Evolutionary conservation across 441 rosid species (phyloP).

Genomic region (Geranium incanum): DNA sequence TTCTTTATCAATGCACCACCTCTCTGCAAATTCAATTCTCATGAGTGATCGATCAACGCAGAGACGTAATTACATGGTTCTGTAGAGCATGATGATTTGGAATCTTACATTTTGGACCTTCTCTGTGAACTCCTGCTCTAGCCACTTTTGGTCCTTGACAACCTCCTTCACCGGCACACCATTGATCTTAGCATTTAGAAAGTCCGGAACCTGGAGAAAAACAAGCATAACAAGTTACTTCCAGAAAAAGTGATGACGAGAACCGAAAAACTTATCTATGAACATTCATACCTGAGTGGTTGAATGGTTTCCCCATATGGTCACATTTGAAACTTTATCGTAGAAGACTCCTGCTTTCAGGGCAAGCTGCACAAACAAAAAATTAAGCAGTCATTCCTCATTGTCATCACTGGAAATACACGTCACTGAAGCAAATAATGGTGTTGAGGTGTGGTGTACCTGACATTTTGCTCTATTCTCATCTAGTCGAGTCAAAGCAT

Average conservation of each 20-base stretch:
- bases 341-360: slow-evolving; percentile 80
- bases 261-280: background rate
- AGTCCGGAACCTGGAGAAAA: slow-evolving; percentile 77
- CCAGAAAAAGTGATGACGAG: background rate
- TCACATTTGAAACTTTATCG: slow-evolving; percentile 85
- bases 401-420: slow-evolving; percentile 1
- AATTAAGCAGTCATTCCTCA: background rate
- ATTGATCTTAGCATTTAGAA: slow-evolving; percentile 73
- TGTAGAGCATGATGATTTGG: background rate
- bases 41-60: too few species aligned
- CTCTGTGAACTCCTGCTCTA: slow-evolving; percentile 89
- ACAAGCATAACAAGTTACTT: slow-evolving; percentile 6
- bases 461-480: slow-evolving; percentile 76
- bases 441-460: slow-evolving; percentile 32
- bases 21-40: slow-evolving; percentile 42
- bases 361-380: slow-evolving; percentile 48
- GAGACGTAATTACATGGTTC: background rate
- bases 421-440: background rate
- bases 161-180: slow-evolving; percentile 83
- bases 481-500: slow-evolving; percentile 6
- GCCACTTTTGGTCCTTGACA: slow-evolving; percentile 80
- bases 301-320: slow-evolving; percentile 99
- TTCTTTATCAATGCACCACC: slow-evolving; percentile 85
- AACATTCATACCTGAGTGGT: slow-evolving; percentile 67
- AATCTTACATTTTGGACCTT: slow-evolving; percentile 68